Percentiles rank a stretch among this genome's conserved stretches.
These are phyloP conservation scores for Phialemonium atrogriseum DNA, from an alignment of 2,329 filamentous ascomycete genomes.

Conservation along the genomic window DNA sequence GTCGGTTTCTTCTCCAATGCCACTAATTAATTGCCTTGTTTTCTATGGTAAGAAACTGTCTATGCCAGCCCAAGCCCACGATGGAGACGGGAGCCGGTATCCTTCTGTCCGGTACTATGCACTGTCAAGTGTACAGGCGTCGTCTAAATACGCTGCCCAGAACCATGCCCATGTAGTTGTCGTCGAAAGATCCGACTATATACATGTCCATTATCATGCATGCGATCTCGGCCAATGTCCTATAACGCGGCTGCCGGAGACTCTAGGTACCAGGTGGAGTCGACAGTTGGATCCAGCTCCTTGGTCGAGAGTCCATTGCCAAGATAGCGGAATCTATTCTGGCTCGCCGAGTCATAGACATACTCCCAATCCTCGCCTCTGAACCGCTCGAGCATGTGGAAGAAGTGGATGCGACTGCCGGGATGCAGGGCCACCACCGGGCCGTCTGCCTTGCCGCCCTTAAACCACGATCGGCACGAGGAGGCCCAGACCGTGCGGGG, in stretches of 20 bases:
- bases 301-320: constrained; percentile 43
- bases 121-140: too few relatives aligned
- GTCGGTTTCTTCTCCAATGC: too few relatives aligned
- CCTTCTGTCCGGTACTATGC: too few relatives aligned
- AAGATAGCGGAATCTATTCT: constrained; percentile 41
- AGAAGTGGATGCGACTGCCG: constrained; percentile 42
- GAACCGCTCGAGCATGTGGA: constrained; percentile 42
- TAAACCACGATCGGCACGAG: constrained; percentile 41
- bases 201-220: too few relatives aligned
- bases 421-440: constrained; percentile 42
- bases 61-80: too few relatives aligned
- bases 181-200: too few relatives aligned
- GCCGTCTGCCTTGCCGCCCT: constrained; percentile 31
- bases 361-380: constrained; percentile 47
- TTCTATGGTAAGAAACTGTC: too few relatives aligned
- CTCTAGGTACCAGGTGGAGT: constrained; percentile 36
- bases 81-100: too few relatives aligned
- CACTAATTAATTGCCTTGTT: too few relatives aligned
- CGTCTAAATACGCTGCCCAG: too few relatives aligned
- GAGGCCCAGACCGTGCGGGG: constrained; percentile 42
- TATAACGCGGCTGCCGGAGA: constrained; percentile 5
- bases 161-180: too few relatives aligned
- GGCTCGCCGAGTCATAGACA: constrained; percentile 26
- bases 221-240: too few relatives aligned
- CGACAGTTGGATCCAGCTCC: constrained; percentile 28